Conservation (phyloP, 345 rosid species). For the Kandelia obovata region DNA sequence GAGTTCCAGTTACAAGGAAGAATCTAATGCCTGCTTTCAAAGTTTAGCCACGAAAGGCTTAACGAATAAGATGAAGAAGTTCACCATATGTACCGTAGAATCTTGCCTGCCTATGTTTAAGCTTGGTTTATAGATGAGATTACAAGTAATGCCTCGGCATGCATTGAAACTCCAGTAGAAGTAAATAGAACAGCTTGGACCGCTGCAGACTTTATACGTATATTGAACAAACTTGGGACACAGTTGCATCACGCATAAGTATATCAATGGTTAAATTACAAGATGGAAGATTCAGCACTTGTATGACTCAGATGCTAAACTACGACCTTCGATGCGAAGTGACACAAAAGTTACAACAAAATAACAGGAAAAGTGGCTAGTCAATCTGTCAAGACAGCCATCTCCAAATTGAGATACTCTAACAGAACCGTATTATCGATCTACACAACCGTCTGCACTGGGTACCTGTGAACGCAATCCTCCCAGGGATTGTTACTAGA, state of each 20-base stretch:
- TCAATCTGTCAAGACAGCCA: conserved; percentile 12
- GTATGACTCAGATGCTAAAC: conserved; percentile 2
- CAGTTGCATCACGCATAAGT: not conserved
- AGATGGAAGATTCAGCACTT: not conserved
- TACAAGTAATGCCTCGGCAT: too few species aligned
- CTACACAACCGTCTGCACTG: conserved; percentile 50
- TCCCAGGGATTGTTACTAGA: conserved; percentile 28
- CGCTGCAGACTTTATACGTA: too few species aligned
- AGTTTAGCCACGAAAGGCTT: too few species aligned
- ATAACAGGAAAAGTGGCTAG: conserved; percentile 4
- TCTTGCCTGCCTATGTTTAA: too few species aligned
- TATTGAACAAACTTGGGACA: too few species aligned
- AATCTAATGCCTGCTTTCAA: too few species aligned
- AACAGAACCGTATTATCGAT: conserved; percentile 18
- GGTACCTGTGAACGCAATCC: conserved; percentile 34
- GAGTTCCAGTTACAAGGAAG: too few species aligned
- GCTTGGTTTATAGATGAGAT: too few species aligned
- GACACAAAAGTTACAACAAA: conserved; percentile 13
- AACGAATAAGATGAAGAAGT: too few species aligned
- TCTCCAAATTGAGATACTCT: conserved; percentile 6
- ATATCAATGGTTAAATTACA: not conserved
- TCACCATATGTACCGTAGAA: too few species aligned
- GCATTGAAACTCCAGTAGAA: too few species aligned
- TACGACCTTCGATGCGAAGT: conserved; percentile 12
- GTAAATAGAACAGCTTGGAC: too few species aligned